Evolutionary conservation across 345 rosid genomes (phyloP).

Genomic region (Arabis alpina): DNA sequence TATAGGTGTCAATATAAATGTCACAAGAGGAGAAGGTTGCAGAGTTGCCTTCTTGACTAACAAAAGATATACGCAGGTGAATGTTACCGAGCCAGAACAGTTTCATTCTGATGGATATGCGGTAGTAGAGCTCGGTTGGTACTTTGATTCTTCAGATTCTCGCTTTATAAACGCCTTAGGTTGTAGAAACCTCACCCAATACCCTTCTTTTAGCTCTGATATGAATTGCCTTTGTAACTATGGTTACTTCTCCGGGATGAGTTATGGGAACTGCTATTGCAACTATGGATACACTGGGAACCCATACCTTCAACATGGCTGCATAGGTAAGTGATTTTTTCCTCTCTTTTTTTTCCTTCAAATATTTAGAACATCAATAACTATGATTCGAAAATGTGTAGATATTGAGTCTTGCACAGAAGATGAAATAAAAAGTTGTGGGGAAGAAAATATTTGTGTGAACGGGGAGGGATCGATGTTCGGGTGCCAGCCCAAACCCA

Average conservation of each 20-base stretch:
- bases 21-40: constrained; percentile 17
- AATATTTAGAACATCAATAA: neutral
- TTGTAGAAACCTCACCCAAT: constrained; percentile 29
- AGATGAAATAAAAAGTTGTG: constrained; percentile 7
- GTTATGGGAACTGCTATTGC: constrained; percentile 44
- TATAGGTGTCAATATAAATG: neutral
- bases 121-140: constrained; percentile 47
- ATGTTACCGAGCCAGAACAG: constrained; percentile 26
- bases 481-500: constrained; percentile 10
- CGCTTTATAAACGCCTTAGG: constrained; percentile 25
- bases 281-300: constrained; percentile 47
- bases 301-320: constrained; percentile 44
- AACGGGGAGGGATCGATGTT: neutral
- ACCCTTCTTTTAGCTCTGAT: neutral
- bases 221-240: constrained; percentile 26
- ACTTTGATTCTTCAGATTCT: constrained; percentile 38
- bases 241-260: constrained; percentile 24
- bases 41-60: constrained; percentile 38
- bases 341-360: neutral
- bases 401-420: constrained; percentile 38
- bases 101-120: constrained; percentile 19
- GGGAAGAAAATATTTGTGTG: constrained; percentile 25
- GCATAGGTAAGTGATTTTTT: constrained; percentile 42
- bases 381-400: constrained; percentile 12
- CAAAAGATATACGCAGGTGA: constrained; percentile 18